Conservation (phyloP, 768 basidiomycete genomes). For the Pseudohyphozyma bogoriensis region DNA sequence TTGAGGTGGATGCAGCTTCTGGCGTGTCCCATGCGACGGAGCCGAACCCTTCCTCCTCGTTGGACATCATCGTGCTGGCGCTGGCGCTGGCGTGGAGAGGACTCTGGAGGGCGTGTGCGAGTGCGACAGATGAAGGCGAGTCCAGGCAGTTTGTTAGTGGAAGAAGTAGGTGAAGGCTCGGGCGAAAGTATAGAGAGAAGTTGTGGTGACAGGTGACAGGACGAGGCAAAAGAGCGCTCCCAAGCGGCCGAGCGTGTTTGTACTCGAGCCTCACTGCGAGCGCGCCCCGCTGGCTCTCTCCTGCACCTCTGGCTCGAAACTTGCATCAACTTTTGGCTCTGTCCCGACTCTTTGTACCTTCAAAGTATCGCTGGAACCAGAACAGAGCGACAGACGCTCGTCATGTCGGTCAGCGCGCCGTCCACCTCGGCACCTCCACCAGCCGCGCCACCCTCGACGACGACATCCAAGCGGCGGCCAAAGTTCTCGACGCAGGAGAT, state of each 20-base stretch:
- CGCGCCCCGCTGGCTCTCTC: background rate
- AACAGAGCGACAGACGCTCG: background rate
- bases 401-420: background rate
- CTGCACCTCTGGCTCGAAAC: background rate
- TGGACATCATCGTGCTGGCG: background rate
- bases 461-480: background rate
- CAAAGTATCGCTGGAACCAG: background rate
- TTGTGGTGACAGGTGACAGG: background rate
- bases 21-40: slow-evolving; percentile 18
- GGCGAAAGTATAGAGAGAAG: background rate
- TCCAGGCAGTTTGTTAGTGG: background rate
- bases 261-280: no score
- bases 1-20: background rate
- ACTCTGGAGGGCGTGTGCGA: no score
- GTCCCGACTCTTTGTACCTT: background rate
- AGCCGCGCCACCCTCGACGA: background rate
- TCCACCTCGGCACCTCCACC: background rate
- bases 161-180: background rate
- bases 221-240: background rate
- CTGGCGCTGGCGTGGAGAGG: no score
- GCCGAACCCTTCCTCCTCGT: slow-evolving; percentile 1
- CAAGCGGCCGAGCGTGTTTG: no score
- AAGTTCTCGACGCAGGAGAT: slow-evolving; percentile 70
- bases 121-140: no score
- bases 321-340: background rate